Percentiles rank a stretch among this genome's conserved stretches.
phyloP scores from a whole-genome alignment of 495 filamentous ascomycete species.

The Hypoxylon cercidicola region DNA sequence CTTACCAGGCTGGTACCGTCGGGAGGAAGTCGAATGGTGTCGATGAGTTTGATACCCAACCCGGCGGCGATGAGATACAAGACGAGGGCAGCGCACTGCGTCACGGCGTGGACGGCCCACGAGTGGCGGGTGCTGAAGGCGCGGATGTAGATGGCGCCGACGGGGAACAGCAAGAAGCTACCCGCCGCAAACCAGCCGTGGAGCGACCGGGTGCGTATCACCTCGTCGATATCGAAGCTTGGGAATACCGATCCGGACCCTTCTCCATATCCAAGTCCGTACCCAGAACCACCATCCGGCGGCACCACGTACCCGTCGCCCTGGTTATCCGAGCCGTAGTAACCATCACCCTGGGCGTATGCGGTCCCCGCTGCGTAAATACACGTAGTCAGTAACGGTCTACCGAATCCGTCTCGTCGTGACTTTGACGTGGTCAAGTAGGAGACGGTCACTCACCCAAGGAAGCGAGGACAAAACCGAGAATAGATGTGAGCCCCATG shows the following conservation, averaged over 20 bases:
- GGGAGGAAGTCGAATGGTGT: slow-evolving; percentile 41
- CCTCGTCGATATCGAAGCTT: slow-evolving; percentile 40
- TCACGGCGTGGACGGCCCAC: slow-evolving; percentile 60
- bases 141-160: slow-evolving; percentile 66
- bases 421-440: neutral
- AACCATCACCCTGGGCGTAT: slow-evolving; percentile 11
- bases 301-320: neutral
- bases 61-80: slow-evolving; percentile 65
- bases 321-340: slow-evolving; percentile 5
- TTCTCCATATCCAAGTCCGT: slow-evolving; percentile 23
- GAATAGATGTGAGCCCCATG: slow-evolving; percentile 10
- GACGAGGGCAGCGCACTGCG: slow-evolving; percentile 64
- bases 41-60: slow-evolving; percentile 65
- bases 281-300: slow-evolving; percentile 8
- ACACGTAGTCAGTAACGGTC: too few species aligned
- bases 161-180: slow-evolving; percentile 64
- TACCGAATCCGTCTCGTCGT: too few species aligned
- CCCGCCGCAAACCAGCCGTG: slow-evolving; percentile 57
- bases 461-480: slow-evolving; percentile 18
- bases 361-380: slow-evolving; percentile 6
- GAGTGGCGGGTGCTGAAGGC: slow-evolving; percentile 50
- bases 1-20: slow-evolving; percentile 44
- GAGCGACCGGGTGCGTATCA: slow-evolving; percentile 39
- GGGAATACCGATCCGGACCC: slow-evolving; percentile 13
- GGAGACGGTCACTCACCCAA: slow-evolving; percentile 27